Conservation (phyloP, 2,329 filamentous ascomycete genomes). For the Hypoxylon sp. region DNA sequence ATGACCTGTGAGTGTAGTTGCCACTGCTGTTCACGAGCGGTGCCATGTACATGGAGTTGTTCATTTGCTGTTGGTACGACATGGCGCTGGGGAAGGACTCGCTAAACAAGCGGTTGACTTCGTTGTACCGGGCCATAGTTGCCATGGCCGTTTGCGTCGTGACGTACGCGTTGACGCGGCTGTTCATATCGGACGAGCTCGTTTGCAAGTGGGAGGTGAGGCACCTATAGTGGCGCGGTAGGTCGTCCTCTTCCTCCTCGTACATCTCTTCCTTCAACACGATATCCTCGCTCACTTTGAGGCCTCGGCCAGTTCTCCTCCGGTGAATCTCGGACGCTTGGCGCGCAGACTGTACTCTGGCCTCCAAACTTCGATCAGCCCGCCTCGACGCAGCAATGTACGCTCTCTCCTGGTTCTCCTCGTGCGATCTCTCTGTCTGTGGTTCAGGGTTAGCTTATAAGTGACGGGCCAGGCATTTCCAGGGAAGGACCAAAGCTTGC, state of each 20-base stretch:
- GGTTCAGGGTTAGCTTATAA: conserved; percentile 29
- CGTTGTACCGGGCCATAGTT: conserved; percentile 53
- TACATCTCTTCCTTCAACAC: conserved; percentile 95
- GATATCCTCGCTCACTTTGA: conserved; percentile 85
- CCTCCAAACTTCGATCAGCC: conserved; percentile 86
- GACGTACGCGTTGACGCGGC: conserved; percentile 61
- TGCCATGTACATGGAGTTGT: conserved; percentile 41
- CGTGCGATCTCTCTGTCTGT: conserved; percentile 77
- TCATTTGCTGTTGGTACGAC: conserved; percentile 43
- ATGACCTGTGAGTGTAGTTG: conserved; percentile 9
- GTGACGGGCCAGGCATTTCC: too few species aligned
- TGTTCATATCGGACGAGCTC: conserved; percentile 66
- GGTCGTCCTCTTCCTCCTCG: conserved; percentile 88
- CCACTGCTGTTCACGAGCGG: conserved; percentile 37
- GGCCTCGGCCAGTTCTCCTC: conserved; percentile 80
- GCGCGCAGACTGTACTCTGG: conserved; percentile 84
- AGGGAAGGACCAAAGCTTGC: conserved; percentile 26
- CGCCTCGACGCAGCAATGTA: conserved; percentile 92
- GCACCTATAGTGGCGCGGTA: conserved; percentile 71
- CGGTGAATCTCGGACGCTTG: conserved; percentile 93
- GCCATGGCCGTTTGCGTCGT: conserved; percentile 55
- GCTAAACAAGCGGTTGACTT: conserved; percentile 57
- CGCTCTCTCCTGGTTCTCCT: conserved; percentile 85
- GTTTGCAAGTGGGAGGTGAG: conserved; percentile 70
- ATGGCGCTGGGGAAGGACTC: conserved; percentile 54